Base-by-base conservation (phyloP, 1,139 yeast genomes). In the Lodderomyces elongisporus region DNA sequence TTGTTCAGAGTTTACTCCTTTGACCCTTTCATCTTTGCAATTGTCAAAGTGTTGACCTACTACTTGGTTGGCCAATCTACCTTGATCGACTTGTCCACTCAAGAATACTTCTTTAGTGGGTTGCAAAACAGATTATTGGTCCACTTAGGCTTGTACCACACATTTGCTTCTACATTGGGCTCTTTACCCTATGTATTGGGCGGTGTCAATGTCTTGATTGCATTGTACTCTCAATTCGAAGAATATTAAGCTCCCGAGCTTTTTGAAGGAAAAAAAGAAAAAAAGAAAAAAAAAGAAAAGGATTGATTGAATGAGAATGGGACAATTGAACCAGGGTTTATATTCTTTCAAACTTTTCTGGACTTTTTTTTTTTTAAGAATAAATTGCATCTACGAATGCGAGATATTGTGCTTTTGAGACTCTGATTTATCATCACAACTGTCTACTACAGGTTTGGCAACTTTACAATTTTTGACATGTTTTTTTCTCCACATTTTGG, bases 21-120 rank as follows among this genome's bases (percentile, higher is more conserved):
- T 51, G 85, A 78, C 53, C 83, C 84, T 24, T 67, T 77, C 44
- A 62, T 72, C 38, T 78, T 74, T 56, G 75, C 77, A 38, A 54
- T 77, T 44, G 41, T 66, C 38, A 75, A 77, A 51, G 55, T 71
- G 27, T 50, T 77, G 42, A 48, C 72, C 28, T 66, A 62, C 46
- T 73, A 68, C 58, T 57, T 66, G 39, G 44, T 74, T 41, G 47
- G 52, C 33, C 58, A 56, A 41, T 52, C 60, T 34, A 50, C 52
- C 21, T 55, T 67, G 41, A 52, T 62, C 32, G 48, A 52, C 34
- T 51, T 54, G 42, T 48, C 46, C 43, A 52, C 46, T 31, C 49
- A 41, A 36, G 43, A 52, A n/a, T 65, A 68, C 25, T 46, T 66
- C 32, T 52, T 53, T 42, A 49, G 58, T 41, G 69, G 69, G 28